Evolutionary conservation across 139 green algal species (phyloP).

Genomic region (Chlorella sp.): DNA sequence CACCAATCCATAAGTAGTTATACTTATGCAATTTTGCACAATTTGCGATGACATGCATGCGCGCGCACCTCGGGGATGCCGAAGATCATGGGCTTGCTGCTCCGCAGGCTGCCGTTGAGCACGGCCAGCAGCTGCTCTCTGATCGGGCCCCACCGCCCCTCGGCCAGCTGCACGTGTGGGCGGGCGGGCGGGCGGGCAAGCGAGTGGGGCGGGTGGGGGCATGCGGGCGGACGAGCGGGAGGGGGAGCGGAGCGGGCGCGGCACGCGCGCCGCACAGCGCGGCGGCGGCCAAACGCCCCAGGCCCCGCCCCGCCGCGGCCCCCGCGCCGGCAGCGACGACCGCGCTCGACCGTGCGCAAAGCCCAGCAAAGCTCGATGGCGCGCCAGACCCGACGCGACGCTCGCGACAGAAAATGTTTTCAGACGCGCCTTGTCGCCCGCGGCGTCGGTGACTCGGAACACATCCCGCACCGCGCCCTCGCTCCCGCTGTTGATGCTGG

Average conservation of each 20-base stretch:
- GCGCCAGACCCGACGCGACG: neutral
- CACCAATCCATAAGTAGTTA: neutral
- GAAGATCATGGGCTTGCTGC: slow-evolving; percentile 81
- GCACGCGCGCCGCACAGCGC: neutral
- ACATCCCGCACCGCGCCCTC: slow-evolving; percentile 67
- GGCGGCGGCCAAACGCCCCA: neutral
- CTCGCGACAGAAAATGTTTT: neutral
- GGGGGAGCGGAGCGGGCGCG: neutral
- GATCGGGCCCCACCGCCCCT: slow-evolving; percentile 48
- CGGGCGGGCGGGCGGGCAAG: neutral
- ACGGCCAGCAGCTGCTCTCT: slow-evolving; percentile 54
- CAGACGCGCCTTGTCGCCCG: slow-evolving; percentile 59
- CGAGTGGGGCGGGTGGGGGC: neutral
- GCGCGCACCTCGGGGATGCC: slow-evolving; percentile 74
- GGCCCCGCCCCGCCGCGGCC: too few species aligned
- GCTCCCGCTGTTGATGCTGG: slow-evolving; percentile 62
- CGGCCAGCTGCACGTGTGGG: slow-evolving; percentile 37
- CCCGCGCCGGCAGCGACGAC: neutral
- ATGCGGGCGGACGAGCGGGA: neutral
- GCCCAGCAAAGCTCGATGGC: too few species aligned
- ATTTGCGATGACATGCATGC: too few species aligned
- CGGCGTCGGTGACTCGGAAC: slow-evolving; percentile 64
- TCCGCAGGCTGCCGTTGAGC: slow-evolving; percentile 50
- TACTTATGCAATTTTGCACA: too few species aligned
- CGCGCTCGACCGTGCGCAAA: too few species aligned